These are phyloP conservation scores for Glutinoglossum americanum DNA, from an alignment of 495 filamentous ascomycete species.

Conservation along the genomic window DNA sequence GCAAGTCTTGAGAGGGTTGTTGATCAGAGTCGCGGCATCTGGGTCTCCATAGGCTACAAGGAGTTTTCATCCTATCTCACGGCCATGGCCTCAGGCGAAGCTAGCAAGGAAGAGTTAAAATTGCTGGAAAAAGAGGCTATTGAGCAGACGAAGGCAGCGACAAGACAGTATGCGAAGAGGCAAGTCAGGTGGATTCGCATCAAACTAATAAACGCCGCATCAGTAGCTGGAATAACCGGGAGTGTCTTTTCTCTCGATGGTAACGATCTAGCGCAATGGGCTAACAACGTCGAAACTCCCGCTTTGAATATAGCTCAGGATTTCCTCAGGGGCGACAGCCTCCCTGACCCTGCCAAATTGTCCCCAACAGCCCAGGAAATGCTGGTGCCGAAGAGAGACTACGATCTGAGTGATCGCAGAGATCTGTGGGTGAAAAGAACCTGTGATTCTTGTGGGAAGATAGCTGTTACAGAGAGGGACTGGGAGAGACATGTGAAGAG, in stretches of 20 bases:
- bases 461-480: conserved; percentile 42
- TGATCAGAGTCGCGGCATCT: conserved; percentile 64
- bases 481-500: conserved; percentile 61
- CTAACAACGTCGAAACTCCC: conserved; percentile 33
- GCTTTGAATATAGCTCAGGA: conserved; percentile 35
- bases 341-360: conserved; percentile 38
- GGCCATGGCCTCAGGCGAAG: conserved; percentile 21
- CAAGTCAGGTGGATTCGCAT: conserved; percentile 75
- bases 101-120: conserved; percentile 21
- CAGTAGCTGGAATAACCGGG: conserved; percentile 25
- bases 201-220: conserved; percentile 47
- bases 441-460: conserved; percentile 56
- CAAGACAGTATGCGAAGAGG: conserved; percentile 63
- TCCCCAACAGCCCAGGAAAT: conserved; percentile 39
- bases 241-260: conserved; percentile 58
- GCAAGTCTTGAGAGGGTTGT: conserved; percentile 28
- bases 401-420: conserved; percentile 21
- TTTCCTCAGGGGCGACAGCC: conserved; percentile 32
- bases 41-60: conserved; percentile 91
- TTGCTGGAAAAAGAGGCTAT: conserved; percentile 23
- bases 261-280: conserved; percentile 35
- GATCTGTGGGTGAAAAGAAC: conserved; percentile 27
- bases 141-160: conserved; percentile 49
- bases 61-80: conserved; percentile 55
- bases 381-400: conserved; percentile 26